Base-by-base conservation (phyloP, 495 filamentous ascomycete genomes). In the Corynascus novoguineensis region DNA sequence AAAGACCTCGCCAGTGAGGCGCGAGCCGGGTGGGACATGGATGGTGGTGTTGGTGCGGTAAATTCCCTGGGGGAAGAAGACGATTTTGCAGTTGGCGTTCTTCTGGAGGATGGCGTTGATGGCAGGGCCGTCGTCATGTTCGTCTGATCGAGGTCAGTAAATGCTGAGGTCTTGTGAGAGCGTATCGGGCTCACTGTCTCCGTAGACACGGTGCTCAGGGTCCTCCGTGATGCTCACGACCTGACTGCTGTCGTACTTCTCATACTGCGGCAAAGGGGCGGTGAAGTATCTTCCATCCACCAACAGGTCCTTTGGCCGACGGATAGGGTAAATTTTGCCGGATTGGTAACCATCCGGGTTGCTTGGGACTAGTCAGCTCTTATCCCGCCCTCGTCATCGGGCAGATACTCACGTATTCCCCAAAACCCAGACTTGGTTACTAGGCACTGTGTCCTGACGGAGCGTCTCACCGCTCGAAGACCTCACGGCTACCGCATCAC, bases 11-110 rank as follows among this genome's bases (percentile, higher is more conserved):
- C 77, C 78, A 1, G 78, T 67, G 40, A 81, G 63, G 6, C 64
- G 68, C 3, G 76, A 60, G 71, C 88, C 69, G 64, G 80, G 64
- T 76, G 81, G 68, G 79, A 83, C 55, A 14, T 79, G 67, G 27
- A 79, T 64, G 24, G 77, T 79, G n/a, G 68, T 62, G 17, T 68
- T 76, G 47, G 76, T 68, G 21, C 62, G 64, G 62, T 81, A 79
- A 48, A 70, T 75, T 19, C 76, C 76, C 48, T 73, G 67, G 24
- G 75, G 73, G 61, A 77, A 75, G 59, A 75, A 75, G 24, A 71
- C 62, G 37, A 77, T 70, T 46, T 72, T 73, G 57, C 60, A 67
- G 38, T 61, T 68, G 28, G 70, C 69, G 42, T 62, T 54, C 42
- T 76, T 58, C 37, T 61, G 58, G 31, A 76, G 62, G 32, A 72